Conservation (phyloP, 116 monocot species). For the Thalassia testudinum region DNA sequence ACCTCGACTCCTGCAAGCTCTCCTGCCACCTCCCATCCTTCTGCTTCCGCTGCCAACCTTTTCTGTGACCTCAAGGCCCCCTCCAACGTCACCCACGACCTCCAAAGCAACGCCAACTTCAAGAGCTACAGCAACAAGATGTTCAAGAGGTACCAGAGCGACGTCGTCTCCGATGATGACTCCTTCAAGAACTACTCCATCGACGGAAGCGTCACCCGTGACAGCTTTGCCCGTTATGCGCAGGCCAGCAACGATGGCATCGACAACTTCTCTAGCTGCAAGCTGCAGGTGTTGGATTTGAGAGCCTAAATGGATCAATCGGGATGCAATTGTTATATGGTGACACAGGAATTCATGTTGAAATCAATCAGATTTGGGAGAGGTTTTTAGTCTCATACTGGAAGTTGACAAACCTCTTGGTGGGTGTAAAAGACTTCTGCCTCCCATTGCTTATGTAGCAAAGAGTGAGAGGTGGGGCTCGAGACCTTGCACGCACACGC, state of each 20-base stretch:
- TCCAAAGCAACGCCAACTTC: neutral
- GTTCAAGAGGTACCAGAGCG: conserved; percentile 6
- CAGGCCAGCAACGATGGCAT: conserved; percentile 1
- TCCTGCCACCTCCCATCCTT: conserved; percentile 12
- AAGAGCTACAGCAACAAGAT: conserved; percentile 5
- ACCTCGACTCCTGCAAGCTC: conserved; percentile 7
- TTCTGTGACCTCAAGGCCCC: conserved; percentile 8
- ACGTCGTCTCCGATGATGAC: conserved; percentile 1
- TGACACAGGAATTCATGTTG: no score
- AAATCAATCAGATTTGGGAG: no score
- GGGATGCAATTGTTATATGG: no score
- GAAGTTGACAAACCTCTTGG: no score
- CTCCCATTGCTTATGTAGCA: no score
- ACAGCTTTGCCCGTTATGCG: conserved; percentile 5
- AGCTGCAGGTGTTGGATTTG: neutral
- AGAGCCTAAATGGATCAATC: no score
- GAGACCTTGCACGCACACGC: no score
- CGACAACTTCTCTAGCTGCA: conserved; percentile 8
- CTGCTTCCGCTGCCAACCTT: conserved; percentile 14
- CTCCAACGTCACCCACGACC: conserved; percentile 1
- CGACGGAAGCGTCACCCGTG: conserved; percentile 5
- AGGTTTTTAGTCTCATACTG: no score
- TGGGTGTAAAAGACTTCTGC: no score
- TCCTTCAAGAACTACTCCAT: conserved; percentile 12
- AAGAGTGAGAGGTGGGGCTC: no score